phyloP scores from a whole-genome alignment of 768 basidiomycete genomes.

The Daedaleopsis sinensis region DNA sequence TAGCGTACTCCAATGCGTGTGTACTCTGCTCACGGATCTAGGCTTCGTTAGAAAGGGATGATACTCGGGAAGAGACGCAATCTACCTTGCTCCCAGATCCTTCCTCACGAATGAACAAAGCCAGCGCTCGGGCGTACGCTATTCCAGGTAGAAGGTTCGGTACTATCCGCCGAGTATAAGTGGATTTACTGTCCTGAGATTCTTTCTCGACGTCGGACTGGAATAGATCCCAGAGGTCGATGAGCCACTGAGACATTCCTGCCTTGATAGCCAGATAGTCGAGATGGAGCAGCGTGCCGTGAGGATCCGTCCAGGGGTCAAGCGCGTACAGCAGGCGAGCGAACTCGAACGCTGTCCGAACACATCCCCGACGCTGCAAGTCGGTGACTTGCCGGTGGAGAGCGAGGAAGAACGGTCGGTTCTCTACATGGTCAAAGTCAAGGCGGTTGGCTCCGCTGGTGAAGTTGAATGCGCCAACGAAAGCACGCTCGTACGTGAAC shows the following conservation, averaged over 20 bases:
- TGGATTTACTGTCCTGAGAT: conserved; percentile 35
- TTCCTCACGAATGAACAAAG: conserved; percentile 48
- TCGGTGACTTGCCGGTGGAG: conserved; percentile 83
- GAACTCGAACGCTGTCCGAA: conserved; percentile 90
- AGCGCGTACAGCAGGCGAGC: conserved; percentile 82
- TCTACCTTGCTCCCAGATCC: conserved; percentile 42
- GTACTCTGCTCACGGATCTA: conserved; percentile 55
- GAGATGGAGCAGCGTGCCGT: conserved; percentile 80
- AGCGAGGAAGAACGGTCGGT: conserved; percentile 90
- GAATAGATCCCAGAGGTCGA: conserved; percentile 64
- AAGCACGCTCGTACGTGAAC: conserved; percentile 90
- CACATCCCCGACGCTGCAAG: conserved; percentile 85
- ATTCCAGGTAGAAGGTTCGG: conserved; percentile 72
- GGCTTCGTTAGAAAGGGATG: not conserved
- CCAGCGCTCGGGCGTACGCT: conserved; percentile 72
- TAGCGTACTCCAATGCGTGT: conserved; percentile 70
- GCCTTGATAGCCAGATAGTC: conserved; percentile 87
- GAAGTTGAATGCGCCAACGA: conserved; percentile 86
- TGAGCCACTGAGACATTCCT: conserved; percentile 78
- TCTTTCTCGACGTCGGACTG: conserved; percentile 21
- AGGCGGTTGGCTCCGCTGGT: conserved; percentile 80
- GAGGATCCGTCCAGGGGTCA: conserved; percentile 88
- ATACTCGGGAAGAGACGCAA: not conserved
- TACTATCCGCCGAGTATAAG: conserved; percentile 27
- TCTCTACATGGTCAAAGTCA: conserved; percentile 90